Base-by-base conservation (phyloP, 1,284 basidiomycete species). In the Cryptococcus sp. region DNA sequence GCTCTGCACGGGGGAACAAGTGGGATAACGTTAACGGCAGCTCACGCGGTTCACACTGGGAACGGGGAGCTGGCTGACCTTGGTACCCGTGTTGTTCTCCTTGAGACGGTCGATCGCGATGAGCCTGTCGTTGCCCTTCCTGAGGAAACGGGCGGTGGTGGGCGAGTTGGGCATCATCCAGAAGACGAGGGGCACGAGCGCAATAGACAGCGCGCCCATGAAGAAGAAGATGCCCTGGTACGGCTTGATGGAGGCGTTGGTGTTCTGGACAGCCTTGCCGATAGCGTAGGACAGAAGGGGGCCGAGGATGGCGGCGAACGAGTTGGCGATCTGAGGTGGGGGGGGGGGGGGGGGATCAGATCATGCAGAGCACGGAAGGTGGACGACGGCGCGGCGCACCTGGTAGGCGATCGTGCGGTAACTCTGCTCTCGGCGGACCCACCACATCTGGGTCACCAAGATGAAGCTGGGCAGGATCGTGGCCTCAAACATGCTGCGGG, bases 171-270 rank as follows among this genome's bases (percentile, higher is more conserved):
- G 73, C 24, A 70, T 39, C n/a, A 76, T 75, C 38, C 63, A 82
- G 77, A 73, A 77, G 18, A 82, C 77, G 51, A 82, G 57, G 0
- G 80, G 81, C 16, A 78, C 79, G 36, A 72, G 70, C n/a, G 72
- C 76, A 20, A 81, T 63, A 7, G 81, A 80, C 45, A 82, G 61
- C 9, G 76, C 67, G 35, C 81, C 82, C 55, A 81, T 80, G 70
- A 82, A 82, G 37, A 82, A 66, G 68, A 81, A 82, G 54, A 82
- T 81, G 16, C 73, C 77, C 74, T 81, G 65, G 62, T 72, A 76
- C 18, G 64, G 57, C 47, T 59, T 59, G 59, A 72, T 44, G 47
- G 42, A 40, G 18, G 59, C 56, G 23, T 42, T 50, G 18, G 59
- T 57, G 28, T 9, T 9, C 46, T 60, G 46, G 18, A 62, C 58